Evolutionary conservation across 768 basidiomycete genomes (phyloP), one percentile per base, ranked within the genome.

Genomic region (Ramaria sp.): DNA sequence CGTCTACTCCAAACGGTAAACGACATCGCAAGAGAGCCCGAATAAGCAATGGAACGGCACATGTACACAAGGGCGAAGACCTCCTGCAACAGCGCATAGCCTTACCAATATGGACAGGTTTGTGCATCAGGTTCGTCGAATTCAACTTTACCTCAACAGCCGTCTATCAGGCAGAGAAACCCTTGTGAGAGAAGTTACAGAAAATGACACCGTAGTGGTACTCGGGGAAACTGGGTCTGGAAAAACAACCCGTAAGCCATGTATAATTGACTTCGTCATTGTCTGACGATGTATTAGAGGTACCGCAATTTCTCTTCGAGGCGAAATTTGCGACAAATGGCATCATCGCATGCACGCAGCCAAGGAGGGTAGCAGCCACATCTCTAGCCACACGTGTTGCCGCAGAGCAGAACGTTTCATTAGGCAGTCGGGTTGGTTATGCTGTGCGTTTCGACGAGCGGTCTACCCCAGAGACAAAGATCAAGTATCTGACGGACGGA

Each of bases 181-280:
- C 30, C 76, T 95, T 30, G 70, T 91, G 30, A 75, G 80, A 57
- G 84, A 84, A 68, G 83, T 95, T 52, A 69, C 71, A 31, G 77
- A 82, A 60, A 85, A 90, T 73, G 87, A 92, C 67, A 85, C 91
- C 7, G 88, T 85, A 1, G 82, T 98, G 45, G 79, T 99, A 9
- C 78, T 99, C 1, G 96, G 94, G 39, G 96, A 99, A 71, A 98
- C 96, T 0, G 96, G 96, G 12, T 96, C 93, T 19, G 96, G 96
- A 60, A 99, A 99, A 73, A 95, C 95, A 0, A 99, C 96, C 50
- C 95, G 95, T 95, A 70, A 65, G 91, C 83, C 42, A 19, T 38
- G 17, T n/a, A 41, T 42, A n/a, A 19, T 43, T 13, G 15, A 11
- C 10, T 30, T 19, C 1, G 50, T 12, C 19, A 3, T 1, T 51